phyloP scores from a whole-genome alignment of 345 rosid genomes.

The Gossypium herbaceum region DNA sequence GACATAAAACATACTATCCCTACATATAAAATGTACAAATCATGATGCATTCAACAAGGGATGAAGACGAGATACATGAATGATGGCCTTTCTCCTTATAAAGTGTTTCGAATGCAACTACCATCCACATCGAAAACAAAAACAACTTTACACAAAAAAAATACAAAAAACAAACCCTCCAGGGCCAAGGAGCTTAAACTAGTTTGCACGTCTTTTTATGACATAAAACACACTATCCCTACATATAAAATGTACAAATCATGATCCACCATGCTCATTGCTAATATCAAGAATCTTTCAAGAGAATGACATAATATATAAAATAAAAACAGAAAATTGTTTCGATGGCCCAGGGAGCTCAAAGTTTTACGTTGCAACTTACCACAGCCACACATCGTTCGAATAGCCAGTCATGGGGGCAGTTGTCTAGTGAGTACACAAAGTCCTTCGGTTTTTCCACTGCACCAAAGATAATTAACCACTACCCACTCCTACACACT shows the following conservation, averaged over 20 bases:
- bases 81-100: conserved; percentile 1
- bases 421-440: conserved; percentile 52
- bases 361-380: conserved; percentile 14
- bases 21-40: background rate
- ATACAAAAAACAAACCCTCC: background rate
- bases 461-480: conserved; percentile 23
- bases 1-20: background rate
- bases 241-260: background rate
- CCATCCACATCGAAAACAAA: background rate
- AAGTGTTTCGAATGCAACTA: background rate
- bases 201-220: background rate
- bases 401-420: conserved; percentile 78
- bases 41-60: background rate
- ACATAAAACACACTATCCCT: background rate
- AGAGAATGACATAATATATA: background rate
- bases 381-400: conserved; percentile 61
- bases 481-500: background rate
- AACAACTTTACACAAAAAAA: background rate
- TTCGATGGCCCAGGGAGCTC: background rate
- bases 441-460: conserved; percentile 47
- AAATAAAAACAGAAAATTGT: background rate
- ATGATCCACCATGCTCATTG: background rate
- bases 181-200: background rate
- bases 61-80: background rate
- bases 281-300: background rate